Evolutionary conservation across 106 monocot species (phyloP).

Genomic region (Platanthera zijinensis): DNA sequence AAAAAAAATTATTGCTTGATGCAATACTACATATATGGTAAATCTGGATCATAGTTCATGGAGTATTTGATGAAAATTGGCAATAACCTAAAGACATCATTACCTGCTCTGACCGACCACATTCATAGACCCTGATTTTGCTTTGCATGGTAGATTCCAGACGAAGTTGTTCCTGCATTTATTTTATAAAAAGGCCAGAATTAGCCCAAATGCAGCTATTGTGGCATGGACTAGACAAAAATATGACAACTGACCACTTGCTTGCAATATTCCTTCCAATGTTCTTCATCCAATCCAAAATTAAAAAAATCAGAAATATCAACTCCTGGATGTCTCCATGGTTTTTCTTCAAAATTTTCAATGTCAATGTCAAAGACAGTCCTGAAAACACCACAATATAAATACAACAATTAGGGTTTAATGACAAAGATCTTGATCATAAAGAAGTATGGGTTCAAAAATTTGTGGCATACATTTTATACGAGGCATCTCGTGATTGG

Average conservation of each 20-base stretch:
- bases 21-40: neutral
- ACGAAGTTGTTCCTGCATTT: conserved; percentile 73
- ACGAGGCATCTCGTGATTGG: neutral
- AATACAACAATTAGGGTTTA: neutral
- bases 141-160: conserved; percentile 96
- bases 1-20: neutral
- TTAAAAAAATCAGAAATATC: conserved; percentile 92
- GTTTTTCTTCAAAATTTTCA: conserved; percentile 89
- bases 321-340: conserved; percentile 84
- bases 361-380: conserved; percentile 93
- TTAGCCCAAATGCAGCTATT: conserved; percentile 2
- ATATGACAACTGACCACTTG: conserved; percentile 45
- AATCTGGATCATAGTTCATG: no score
- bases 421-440: neutral
- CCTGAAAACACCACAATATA: conserved; percentile 34
- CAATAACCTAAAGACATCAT: neutral
- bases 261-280: conserved; percentile 83
- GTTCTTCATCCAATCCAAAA: conserved; percentile 86
- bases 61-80: neutral
- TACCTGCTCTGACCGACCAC: conserved; percentile 90
- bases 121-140: conserved; percentile 96
- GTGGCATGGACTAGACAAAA: neutral
- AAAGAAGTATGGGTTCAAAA: neutral
- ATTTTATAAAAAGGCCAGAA: conserved; percentile 5
- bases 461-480: neutral